Evolutionary conservation across 108 stramenopile genomes (phyloP).

Genomic region (Discostella pseudostelligera): DNA sequence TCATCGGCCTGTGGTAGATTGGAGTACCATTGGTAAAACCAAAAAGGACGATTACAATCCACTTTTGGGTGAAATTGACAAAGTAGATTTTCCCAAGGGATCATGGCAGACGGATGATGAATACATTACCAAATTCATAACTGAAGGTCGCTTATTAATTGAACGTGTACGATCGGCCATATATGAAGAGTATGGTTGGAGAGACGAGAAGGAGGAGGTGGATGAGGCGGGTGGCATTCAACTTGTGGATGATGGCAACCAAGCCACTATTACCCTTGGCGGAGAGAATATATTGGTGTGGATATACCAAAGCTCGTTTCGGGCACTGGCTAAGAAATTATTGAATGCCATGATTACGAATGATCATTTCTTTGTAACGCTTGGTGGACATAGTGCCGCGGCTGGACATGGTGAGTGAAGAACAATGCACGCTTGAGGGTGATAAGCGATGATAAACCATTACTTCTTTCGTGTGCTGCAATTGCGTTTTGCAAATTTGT

Average conservation of each 20-base stretch:
- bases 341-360: slow-evolving; percentile 61
- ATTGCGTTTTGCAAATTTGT: too few species aligned
- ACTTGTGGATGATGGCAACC: not conserved
- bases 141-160: slow-evolving; percentile 44
- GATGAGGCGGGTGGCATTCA: not conserved
- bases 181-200: slow-evolving; percentile 55
- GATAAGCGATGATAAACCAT: too few species aligned
- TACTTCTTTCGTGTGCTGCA: too few species aligned
- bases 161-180: slow-evolving; percentile 51
- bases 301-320: slow-evolving; percentile 34
- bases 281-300: slow-evolving; percentile 11
- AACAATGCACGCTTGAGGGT: too few species aligned
- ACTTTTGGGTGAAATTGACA: slow-evolving; percentile 32
- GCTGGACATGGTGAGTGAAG: slow-evolving; percentile 34
- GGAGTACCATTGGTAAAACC: slow-evolving; percentile 11
- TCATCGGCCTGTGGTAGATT: slow-evolving; percentile 31
- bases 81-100: slow-evolving; percentile 41
- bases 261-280: too few species aligned
- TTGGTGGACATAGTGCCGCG: slow-evolving; percentile 41
- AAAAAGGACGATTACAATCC: slow-evolving; percentile 11
- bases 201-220: not conserved
- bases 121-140: slow-evolving; percentile 50
- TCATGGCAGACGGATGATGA: slow-evolving; percentile 61
- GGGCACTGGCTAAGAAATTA: slow-evolving; percentile 46
- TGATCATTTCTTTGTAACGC: slow-evolving; percentile 52